Evolutionary conservation across 2,329 filamentous ascomycete species (phyloP).

Genomic region (Paracamarosporium sp.): DNA sequence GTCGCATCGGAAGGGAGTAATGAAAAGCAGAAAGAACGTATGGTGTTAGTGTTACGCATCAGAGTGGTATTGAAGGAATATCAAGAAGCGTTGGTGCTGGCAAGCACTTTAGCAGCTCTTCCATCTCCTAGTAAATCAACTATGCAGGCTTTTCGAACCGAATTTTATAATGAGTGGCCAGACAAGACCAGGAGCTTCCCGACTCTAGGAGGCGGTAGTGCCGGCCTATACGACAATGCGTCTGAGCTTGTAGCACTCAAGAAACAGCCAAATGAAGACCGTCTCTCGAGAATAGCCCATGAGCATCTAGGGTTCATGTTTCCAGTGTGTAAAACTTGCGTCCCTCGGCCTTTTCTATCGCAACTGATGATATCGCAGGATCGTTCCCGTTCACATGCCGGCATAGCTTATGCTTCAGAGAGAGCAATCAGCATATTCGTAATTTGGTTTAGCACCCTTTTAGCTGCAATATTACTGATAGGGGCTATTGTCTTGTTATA

Average conservation of each 20-base stretch:
- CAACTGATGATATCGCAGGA: constrained; percentile 7
- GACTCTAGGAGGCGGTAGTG: constrained; percentile 14
- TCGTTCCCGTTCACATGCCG: constrained; percentile 9
- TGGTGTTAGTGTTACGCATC: background rate
- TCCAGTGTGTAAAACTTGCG: constrained; percentile 6
- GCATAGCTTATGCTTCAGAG: constrained; percentile 21
- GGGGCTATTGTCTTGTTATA: constrained; percentile 22
- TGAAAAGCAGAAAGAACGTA: constrained; percentile 10
- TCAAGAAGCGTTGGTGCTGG: constrained; percentile 12
- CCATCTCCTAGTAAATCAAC: background rate
- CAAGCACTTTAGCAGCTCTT: constrained; percentile 12
- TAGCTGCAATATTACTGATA: constrained; percentile 20
- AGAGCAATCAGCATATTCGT: constrained; percentile 14
- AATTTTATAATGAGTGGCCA: constrained; percentile 1
- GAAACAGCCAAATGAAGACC: constrained; percentile 26
- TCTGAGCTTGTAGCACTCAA: constrained; percentile 32
- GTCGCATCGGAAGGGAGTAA: background rate
- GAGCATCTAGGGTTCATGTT: constrained; percentile 24
- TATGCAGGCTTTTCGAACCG: constrained; percentile 3
- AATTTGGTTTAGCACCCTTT: constrained; percentile 19
- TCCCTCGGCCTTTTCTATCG: too few species aligned
- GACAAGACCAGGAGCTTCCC: constrained; percentile 8
- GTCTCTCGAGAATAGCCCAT: constrained; percentile 31
- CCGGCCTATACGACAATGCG: constrained; percentile 13
- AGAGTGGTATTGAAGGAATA: background rate